Base-by-base conservation (phyloP, 1,284 basidiomycete species). In the Rhizoctonia solani region DNA sequence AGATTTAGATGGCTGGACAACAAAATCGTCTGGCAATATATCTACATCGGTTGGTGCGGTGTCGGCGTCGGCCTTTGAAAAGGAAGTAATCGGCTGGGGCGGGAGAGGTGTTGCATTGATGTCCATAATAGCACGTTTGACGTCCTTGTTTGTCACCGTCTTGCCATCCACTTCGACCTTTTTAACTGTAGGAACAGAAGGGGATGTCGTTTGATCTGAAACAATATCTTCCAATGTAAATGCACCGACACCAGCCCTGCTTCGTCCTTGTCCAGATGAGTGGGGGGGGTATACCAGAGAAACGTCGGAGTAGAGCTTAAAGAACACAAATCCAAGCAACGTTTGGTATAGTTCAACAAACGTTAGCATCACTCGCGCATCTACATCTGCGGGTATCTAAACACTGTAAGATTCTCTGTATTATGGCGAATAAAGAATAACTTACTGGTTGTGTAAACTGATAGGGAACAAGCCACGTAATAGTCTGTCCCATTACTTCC, bases 301-400 rank as follows among this genome's bases (percentile, higher is more conserved):
- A 61, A 86, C 85, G 74, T 98, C 95, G n/a, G 92, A 90, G 80
- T 96, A 99, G 23, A 99, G 85, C 80, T 98, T 98, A 86, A 94
- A 99, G 74, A 98, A 89, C 13, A 95, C 90, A 74, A 99, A 99
- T 19, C 94, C 93, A 50, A 98, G 87, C 13, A 98, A 80, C 0
- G 96, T 99, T 79, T 99, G 95, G 79, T 99, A 99, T 8, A 99
- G 85, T 78, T 99, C 97, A 74, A 99, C 81, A 83, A 99, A 99
- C 11, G 97, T 99, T 72, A 98, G 80, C 90, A 99, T 97, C 66
- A 99, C 96, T 56, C 97, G 89, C 75, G 98, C 92, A 78, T 99
- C 97, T 71, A 99, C 95, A 75, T 99, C 96, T 54, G 87, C 78
- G 6, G 97, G 97, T 68, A 98, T 88, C 93, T 95, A 50, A 32